Percentiles rank a stretch among this genome's conserved stretches.
These are phyloP conservation scores for barley (Hordeum vulgare) DNA, from an alignment of 176 grass and related monocot genomes.

Conservation along the genomic window MorexV3_pseudomolecules_assembly NC_058518.1:128609313-128609812, in stretches of 20 bases:
- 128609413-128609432: slow-evolving; percentile 85
- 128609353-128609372: slow-evolving; percentile 54
- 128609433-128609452: slow-evolving; percentile 38
- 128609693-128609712: neutral
- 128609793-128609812: slow-evolving; percentile 38
- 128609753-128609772: slow-evolving; percentile 62
- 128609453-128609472: neutral
- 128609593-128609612: slow-evolving; percentile 50
- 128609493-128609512: slow-evolving; percentile 46
- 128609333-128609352: slow-evolving; percentile 70
- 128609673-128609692: neutral
- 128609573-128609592: slow-evolving; percentile 87
- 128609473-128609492: slow-evolving; percentile 37
- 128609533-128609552: slow-evolving; percentile 19
- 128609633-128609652: slow-evolving; percentile 64
- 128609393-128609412: slow-evolving; percentile 41
- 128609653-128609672: neutral
- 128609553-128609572: slow-evolving; percentile 84
- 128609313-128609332: slow-evolving; percentile 19
- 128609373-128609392: slow-evolving; percentile 64
- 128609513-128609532: slow-evolving; percentile 45
- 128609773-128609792: slow-evolving; percentile 74
- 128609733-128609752: neutral
- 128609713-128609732: neutral
- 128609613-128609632: slow-evolving; percentile 67